Percentiles rank a stretch among this genome's conserved stretches.
phyloP scores from a whole-genome alignment of 2,329 filamentous ascomycete genomes.

The Monilinia fructicola region DNA sequence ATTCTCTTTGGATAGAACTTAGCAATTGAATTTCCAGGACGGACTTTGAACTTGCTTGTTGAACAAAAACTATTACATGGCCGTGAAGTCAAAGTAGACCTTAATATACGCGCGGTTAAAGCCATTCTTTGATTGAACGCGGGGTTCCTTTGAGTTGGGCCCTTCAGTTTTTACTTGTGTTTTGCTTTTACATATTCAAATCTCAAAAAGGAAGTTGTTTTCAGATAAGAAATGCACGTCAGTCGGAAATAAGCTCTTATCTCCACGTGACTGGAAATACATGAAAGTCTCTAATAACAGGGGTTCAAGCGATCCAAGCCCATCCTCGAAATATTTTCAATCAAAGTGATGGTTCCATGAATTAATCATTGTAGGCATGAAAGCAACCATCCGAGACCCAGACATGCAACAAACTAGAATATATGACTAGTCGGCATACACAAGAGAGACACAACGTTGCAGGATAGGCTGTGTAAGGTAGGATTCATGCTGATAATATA shows the following conservation, averaged over 20 bases:
- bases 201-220: conserved; percentile 15
- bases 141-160: background rate
- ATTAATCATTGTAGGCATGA: background rate
- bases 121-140: conserved; percentile 2
- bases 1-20: conserved; percentile 16
- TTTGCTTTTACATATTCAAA: background rate
- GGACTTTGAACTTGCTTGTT: conserved; percentile 13
- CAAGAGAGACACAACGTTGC: background rate
- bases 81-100: background rate
- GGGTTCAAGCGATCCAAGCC: background rate
- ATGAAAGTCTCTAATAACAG: background rate
- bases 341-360: background rate
- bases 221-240: background rate
- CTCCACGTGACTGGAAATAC: conserved; percentile 6
- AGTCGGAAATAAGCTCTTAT: conserved; percentile 18
- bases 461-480: background rate
- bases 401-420: conserved; percentile 22
- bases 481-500: background rate
- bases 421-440: conserved; percentile 9
- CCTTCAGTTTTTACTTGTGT: background rate
- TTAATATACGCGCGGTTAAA: background rate
- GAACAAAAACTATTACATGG: background rate
- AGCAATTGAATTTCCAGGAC: background rate
- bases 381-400: conserved; percentile 22
- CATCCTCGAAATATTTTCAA: conserved; percentile 1